Base-by-base conservation (phyloP, 116 monocot species). In the Trichopus zeylanicus region DNA sequence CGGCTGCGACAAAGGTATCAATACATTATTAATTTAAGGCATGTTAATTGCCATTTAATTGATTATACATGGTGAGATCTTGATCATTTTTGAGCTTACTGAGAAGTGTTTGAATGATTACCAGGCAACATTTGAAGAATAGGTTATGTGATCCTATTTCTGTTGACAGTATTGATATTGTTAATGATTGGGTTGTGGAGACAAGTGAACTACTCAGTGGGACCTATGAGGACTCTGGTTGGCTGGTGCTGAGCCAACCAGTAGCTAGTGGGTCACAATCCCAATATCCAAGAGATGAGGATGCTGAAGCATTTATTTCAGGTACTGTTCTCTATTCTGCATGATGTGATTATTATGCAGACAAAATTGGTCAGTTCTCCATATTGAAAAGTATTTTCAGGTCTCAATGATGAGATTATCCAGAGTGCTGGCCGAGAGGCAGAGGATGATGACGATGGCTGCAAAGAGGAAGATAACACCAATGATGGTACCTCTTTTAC, bases 1-100 rank as follows among this genome's bases (percentile, higher is more conserved):
- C 58, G 86, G 58, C 76, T 99, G 55, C 91, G 83, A 31, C 88
- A 86, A 61, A 85, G 80, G 99, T 89, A 59, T n/a, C n/a, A n/a
- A n/a, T n/a, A n/a, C n/a, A n/a, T n/a, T n/a, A 82, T n/a, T n/a
- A n/a, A n/a, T n/a, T n/a, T n/a, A n/a, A n/a, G n/a, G n/a, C n/a
- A n/a, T n/a, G n/a, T n/a, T n/a, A n/a, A n/a, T n/a, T n/a, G n/a
- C n/a, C n/a, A n/a, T n/a, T n/a, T n/a, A n/a, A n/a, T n/a, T n/a
- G n/a, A n/a, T n/a, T n/a, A n/a, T n/a, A n/a, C n/a, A n/a, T n/a
- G n/a, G n/a, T n/a, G n/a, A n/a, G n/a, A n/a, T n/a, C n/a, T n/a
- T n/a, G n/a, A n/a, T n/a, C n/a, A n/a, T n/a, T n/a, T n/a, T n/a
- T n/a, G n/a, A n/a, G n/a, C n/a, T n/a, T n/a, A n/a, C n/a, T n/a